Base-by-base conservation (phyloP, 371 early-diverging fungal species). In the Mitosporidium daphniae region DNA sequence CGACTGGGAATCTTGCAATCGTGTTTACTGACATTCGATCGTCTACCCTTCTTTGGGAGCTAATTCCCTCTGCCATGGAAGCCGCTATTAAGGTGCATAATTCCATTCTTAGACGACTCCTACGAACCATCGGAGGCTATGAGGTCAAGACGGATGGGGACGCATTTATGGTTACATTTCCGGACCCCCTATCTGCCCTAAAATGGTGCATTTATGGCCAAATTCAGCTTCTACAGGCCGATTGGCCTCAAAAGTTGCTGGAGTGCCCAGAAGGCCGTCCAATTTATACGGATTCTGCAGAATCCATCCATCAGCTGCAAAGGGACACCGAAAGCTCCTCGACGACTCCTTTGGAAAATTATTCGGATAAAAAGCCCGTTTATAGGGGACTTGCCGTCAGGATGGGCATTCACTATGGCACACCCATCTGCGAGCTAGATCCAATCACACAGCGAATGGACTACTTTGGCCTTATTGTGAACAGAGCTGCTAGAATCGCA, bases 131-230 rank as follows among this genome's bases (percentile, higher is more conserved):
- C 18, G 74, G 74, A 17, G 86, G 86, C 9, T 84, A 80, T 35
- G 86, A 84, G 39, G 86, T 84, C 25, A 80, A 80, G 39, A 80
- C 77, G 1, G 86, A 84, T 51, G 86, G 86, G 18, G 86, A 84
- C 38, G 75, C 77, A 1, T 69, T 80, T 37, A 77, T 78, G 70
- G 74, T 77, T 13, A 62, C 64, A 28, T 84, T 84, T 45, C 62
- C 68, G 16, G 61, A 68, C 23, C 60, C 67, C 1, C 50, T 65
- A 2, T 53, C 62, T 10, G 86, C 86, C 1, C 42, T 77, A 30
- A 43, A 71, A 8, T 84, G 73, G 70, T 74, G 77, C 35, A 45
- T 78, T 32, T 61, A 61, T 2, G 77, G 70, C 0, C 86, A 84
- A 31, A 40, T 61, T 16, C 61, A 66, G 17, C 44, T 84, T 12